Conservation (phyloP, 2,329 filamentous ascomycete species). For the Colletotrichum plurivorum region DNA sequence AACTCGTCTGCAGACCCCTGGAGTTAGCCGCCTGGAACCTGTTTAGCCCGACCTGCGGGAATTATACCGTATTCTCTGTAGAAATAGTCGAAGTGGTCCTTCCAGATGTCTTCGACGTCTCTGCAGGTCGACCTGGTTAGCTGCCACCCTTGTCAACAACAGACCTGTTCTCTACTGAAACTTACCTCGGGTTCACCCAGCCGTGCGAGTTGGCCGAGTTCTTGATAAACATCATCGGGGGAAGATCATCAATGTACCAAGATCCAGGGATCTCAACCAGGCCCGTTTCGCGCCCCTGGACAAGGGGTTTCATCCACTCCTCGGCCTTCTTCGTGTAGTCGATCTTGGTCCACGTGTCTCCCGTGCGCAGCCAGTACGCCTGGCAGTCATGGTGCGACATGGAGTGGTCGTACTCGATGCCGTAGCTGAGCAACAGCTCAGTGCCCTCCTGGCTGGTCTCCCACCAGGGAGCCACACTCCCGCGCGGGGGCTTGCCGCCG, state of each 20-base stretch:
- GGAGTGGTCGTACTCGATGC: slow-evolving; percentile 78
- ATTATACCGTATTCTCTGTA: slow-evolving; percentile 73
- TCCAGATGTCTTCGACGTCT: slow-evolving; percentile 75
- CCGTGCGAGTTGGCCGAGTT: slow-evolving; percentile 74
- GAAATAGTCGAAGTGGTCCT: slow-evolving; percentile 79
- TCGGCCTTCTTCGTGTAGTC: slow-evolving; percentile 74
- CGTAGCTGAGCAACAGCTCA: slow-evolving; percentile 75
- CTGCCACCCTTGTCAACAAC: background rate
- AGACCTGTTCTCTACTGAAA: too few species aligned
- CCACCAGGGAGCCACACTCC: slow-evolving; percentile 82
- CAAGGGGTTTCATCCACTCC: slow-evolving; percentile 77
- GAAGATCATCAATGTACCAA: slow-evolving; percentile 76
- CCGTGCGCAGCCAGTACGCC: slow-evolving; percentile 74
- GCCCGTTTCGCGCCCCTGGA: slow-evolving; percentile 71
- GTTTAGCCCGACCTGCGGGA: too few species aligned
- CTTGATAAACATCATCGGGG: slow-evolving; percentile 82
- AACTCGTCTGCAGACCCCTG: slow-evolving; percentile 70
- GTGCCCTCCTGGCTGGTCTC: slow-evolving; percentile 78
- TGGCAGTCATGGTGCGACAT: slow-evolving; percentile 77
- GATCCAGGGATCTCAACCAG: slow-evolving; percentile 75
- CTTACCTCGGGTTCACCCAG: slow-evolving; percentile 63
- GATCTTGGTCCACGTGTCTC: slow-evolving; percentile 77
- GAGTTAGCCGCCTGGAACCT: background rate
- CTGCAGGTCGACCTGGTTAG: background rate
- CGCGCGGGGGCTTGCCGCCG: slow-evolving; percentile 78